Evolutionary conservation across 2,329 filamentous ascomycete species (phyloP), one percentile per base, ranked within the genome.

Genomic region (Fusarium irregulare): DNA sequence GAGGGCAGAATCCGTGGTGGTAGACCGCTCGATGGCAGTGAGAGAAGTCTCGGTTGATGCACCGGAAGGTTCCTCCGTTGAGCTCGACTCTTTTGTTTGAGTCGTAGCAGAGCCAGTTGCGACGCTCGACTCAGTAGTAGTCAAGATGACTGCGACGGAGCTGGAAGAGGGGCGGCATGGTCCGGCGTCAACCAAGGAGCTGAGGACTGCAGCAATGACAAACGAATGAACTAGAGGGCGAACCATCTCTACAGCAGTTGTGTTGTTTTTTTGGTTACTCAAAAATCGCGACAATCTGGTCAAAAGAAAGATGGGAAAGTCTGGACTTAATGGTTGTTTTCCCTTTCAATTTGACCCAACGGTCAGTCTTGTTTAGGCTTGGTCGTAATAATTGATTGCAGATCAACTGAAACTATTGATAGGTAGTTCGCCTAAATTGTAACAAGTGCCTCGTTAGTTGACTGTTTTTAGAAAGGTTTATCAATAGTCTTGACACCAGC

Each of bases 151-250:
- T 12, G 18, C 34, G 6, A 11, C 34, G 1, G 46, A 60, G 8
- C 23, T 66, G 4, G 50, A 56, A 3, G 49, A 45, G 5, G 62
- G 62, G 41, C 56, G 62, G 12, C 64, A 67, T 41, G 62, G 64
- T 34, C 64, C 62, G 8, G 64, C 64, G 18, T 40, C 16, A 40
- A 30, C 62, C 28, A 67, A 28, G 2, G 64, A 51, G 37, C 50
- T 27, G 11, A 67, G 62, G 34, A 32, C 50, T 21, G 50, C 45
- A 37, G 64, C 37, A 28, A 67, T 8, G 1, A 67, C 21, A 42
- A 67, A 51, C 50, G 64, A 66, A 40, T 14, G 62, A 25, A 67
- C 62, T 32, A 67, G 30, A 67, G 37, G 64, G 25, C 50, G 56
- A 62, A 58, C 57, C 60, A 63, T 62, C 27, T 62, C 57, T 48